Base-by-base conservation (phyloP, 352 stramenopile genomes). In the Elongisporangium undulatum region DNA sequence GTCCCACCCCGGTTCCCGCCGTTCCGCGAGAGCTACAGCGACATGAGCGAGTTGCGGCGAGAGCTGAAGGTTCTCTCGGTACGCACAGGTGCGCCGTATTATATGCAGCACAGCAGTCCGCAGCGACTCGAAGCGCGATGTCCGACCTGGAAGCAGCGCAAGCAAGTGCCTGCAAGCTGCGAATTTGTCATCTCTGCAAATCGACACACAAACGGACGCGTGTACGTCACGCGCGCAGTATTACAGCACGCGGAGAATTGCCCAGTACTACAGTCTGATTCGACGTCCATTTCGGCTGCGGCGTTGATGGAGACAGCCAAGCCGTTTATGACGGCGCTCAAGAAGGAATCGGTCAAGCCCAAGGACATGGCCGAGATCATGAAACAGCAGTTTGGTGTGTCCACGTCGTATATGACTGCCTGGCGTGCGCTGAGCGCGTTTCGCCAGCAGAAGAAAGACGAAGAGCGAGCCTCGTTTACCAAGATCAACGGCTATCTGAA, bases 61-160 rank as follows among this genome's bases (percentile, higher is more conserved):
- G 81, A 86, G 55, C 74, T 92, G 48, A 90, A 90, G 53, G 79
- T 92, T 56, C 58, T 90, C 7, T 90, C 80, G 1, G 83, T 92
- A 57, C 78, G 85, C 62, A 77, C 73, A 68, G 81, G 85, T 8
- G 56, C 81, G 45, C 83, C 79, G 8, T 92, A 92, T 55, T 90
- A 84, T 59, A 90, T 92, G 80, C 76, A 90, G 53, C 83, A 92
- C 71, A 90, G 80, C 67, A 92, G 83, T 72, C 83, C 83, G 21
- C 80, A 92, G 58, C 79, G 83, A 4, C 67, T 92, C 6, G 83
- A 92, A 53, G 83, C 83, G 38, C 83, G 83, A 19, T 92, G 83
- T 64, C 80, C 81, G 53, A 87, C 81, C 56, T 92, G 80, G 80
- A 82, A 87, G 56, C 72, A 85, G 24, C 77, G 81, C 49, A 89